Conservation (phyloP, 2,329 filamentous ascomycete genomes). For the Coniochaeta pulveracea region DNA sequence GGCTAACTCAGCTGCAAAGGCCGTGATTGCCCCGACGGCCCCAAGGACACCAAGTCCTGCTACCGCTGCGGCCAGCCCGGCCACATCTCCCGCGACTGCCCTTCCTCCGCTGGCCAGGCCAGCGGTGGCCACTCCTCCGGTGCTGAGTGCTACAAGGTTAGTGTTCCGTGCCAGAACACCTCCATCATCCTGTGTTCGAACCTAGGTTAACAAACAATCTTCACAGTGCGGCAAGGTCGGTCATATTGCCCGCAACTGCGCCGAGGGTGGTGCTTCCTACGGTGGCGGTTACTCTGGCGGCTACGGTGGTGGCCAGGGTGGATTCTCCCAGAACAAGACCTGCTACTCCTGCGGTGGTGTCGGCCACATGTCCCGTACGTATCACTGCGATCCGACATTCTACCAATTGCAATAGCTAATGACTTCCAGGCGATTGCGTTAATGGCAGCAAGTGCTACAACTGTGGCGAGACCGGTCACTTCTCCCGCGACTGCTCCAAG, state of each 20-base stretch:
- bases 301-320: conserved; percentile 35
- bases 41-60: conserved; percentile 75
- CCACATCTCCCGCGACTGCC: conserved; percentile 87
- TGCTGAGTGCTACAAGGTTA: conserved; percentile 82
- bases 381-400: background rate
- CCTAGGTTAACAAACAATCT: conserved; percentile 3
- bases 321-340: conserved; percentile 49
- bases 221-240: conserved; percentile 78
- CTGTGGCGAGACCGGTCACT: conserved; percentile 87
- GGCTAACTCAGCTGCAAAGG: conserved; percentile 31
- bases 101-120: conserved; percentile 37
- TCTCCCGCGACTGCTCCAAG: conserved; percentile 91
- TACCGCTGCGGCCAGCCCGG: conserved; percentile 73
- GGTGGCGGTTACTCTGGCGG: conserved; percentile 28
- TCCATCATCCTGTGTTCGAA: background rate
- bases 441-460: conserved; percentile 99
- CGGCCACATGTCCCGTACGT: conserved; percentile 84
- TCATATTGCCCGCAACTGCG: conserved; percentile 90
- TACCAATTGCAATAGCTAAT: conserved; percentile 7
- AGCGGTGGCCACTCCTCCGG: conserved; percentile 33
- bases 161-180: conserved; percentile 4
- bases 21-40: conserved; percentile 82
- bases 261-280: conserved; percentile 43
- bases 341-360: conserved; percentile 98
- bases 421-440: conserved; percentile 66